phyloP scores from a whole-genome alignment of 495 filamentous ascomycete species.

The Aspergillus homomorphus region DNA sequence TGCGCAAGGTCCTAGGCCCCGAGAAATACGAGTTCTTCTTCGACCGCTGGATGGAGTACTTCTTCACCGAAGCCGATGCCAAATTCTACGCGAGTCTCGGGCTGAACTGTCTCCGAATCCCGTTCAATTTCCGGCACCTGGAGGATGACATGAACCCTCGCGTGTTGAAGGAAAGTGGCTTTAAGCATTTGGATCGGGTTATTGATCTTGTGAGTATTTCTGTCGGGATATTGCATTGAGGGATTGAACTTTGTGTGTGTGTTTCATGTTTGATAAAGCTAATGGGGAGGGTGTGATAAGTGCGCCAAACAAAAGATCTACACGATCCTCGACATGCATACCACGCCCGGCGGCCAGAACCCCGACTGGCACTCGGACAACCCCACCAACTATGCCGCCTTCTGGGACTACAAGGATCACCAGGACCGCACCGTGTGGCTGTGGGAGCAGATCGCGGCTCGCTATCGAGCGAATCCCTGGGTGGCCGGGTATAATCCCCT shows the following conservation, averaged over 20 bases:
- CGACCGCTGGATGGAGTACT: conserved; percentile 57
- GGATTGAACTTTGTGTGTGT: neutral
- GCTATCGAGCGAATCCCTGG: conserved; percentile 53
- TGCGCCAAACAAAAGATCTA: conserved; percentile 58
- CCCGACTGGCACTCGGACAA: conserved; percentile 64
- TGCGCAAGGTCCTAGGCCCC: conserved; percentile 51
- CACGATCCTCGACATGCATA: conserved; percentile 62
- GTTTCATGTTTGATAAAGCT: neutral
- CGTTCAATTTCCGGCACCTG: conserved; percentile 65
- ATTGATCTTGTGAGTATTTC: conserved; percentile 35
- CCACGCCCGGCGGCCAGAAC: conserved; percentile 63
- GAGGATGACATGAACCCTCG: conserved; percentile 61
- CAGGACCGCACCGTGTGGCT: conserved; percentile 59
- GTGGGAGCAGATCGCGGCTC: conserved; percentile 57
- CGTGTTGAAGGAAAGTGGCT: conserved; percentile 54
- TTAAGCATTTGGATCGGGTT: conserved; percentile 58
- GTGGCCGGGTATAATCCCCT: conserved; percentile 65
- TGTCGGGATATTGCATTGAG: too few relatives aligned
- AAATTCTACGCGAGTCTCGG: conserved; percentile 56
- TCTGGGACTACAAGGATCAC: conserved; percentile 62
- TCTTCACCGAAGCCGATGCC: conserved; percentile 60
- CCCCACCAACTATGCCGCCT: conserved; percentile 50
- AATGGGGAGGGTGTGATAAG: conserved; percentile 7
- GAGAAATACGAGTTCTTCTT: conserved; percentile 49
- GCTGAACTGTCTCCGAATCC: conserved; percentile 61